Evolutionary conservation across 345 rosid genomes (phyloP).

Genomic region (Rhodomyrtus tomentosa): DNA sequence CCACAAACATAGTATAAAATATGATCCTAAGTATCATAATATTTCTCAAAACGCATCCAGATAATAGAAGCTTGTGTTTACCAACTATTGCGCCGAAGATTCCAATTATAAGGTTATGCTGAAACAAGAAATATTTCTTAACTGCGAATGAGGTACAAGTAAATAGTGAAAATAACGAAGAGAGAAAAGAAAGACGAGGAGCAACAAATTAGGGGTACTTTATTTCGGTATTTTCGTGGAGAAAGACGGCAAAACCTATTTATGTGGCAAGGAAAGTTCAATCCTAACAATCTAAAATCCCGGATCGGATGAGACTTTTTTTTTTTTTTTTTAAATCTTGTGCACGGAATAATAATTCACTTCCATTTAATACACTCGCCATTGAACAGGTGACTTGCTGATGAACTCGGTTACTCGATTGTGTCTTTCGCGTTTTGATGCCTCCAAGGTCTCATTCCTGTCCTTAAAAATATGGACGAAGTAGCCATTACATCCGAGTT

Average conservation of each 20-base stretch:
- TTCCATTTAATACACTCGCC: neutral
- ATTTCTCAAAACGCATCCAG: neutral
- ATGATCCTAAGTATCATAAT: neutral
- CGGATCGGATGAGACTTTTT: neutral
- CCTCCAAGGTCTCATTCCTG: neutral
- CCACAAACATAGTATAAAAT: neutral
- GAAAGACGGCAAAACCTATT: neutral
- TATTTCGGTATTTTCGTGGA: neutral
- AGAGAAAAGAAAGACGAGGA: neutral
- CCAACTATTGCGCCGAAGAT: neutral
- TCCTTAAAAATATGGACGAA: neutral
- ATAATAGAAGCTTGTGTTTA: neutral
- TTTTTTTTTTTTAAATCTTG: no score
- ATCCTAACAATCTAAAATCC: neutral
- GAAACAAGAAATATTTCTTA: neutral
- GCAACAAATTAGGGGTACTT: neutral
- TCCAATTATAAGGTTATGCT: neutral
- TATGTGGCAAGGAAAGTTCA: neutral
- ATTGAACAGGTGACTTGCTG: neutral
- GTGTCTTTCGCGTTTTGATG: neutral
- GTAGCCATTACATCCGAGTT: neutral
- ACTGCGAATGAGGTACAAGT: neutral
- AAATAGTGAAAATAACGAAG: neutral
- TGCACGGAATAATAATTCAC: neutral
- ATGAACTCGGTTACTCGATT: neutral